A percentile compares a stretch with the other conserved stretches of the same genome.
Conservation (phyloP, 768 basidiomycete species). For the Russula vinacea region DNA sequence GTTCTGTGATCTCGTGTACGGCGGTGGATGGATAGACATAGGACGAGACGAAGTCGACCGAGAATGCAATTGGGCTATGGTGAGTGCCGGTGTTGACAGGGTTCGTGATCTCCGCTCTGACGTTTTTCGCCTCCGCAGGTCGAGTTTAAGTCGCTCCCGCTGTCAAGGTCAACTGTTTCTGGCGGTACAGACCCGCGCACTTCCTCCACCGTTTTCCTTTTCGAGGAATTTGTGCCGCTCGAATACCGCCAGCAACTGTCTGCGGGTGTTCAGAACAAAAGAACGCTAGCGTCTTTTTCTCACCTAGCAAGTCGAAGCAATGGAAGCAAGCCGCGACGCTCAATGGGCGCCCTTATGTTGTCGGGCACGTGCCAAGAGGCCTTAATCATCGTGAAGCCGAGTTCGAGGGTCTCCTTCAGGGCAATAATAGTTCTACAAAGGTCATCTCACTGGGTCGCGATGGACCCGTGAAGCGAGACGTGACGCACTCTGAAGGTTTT, state of each 20-base stretch:
- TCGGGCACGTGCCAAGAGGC: conserved; percentile 55
- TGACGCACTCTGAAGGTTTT: not conserved
- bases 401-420: conserved; percentile 71
- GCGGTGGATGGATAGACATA: conserved; percentile 80
- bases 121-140: conserved; percentile 46
- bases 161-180: conserved; percentile 34
- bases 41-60: conserved; percentile 74
- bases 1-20: conserved; percentile 78
- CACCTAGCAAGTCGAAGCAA: conserved; percentile 48
- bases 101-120: not conserved
- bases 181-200: conserved; percentile 64
- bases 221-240: conserved; percentile 90
- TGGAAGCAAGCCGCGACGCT: conserved; percentile 84
- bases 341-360: conserved; percentile 72
- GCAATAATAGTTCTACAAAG: conserved; percentile 46
- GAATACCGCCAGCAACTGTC: conserved; percentile 80
- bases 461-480: conserved; percentile 29
- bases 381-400: conserved; percentile 63
- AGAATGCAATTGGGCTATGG: conserved; percentile 91
- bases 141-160: conserved; percentile 78
- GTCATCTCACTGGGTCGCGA: conserved; percentile 37
- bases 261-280: conserved; percentile 46
- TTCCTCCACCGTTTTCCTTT: conserved; percentile 68
- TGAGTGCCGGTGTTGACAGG: conserved; percentile 40
- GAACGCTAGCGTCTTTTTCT: conserved; percentile 70